phyloP scores from a whole-genome alignment of 768 basidiomycete species.

The Boletus pseudopeckii region DNA sequence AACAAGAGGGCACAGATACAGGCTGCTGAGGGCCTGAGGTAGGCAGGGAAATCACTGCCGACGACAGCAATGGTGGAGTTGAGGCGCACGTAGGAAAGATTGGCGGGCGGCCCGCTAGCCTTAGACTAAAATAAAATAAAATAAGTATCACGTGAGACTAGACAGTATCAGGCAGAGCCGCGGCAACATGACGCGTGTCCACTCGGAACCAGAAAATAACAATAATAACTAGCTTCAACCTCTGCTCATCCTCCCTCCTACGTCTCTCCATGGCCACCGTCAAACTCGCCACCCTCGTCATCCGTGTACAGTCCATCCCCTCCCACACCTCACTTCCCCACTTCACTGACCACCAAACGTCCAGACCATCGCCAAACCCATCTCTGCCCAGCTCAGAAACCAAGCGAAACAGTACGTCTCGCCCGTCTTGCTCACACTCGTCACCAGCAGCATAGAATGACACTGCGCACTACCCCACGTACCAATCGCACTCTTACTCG shows the following conservation, averaged over 20 bases:
- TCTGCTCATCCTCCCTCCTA: background rate
- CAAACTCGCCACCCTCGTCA: slow-evolving; percentile 71
- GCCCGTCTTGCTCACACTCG: background rate
- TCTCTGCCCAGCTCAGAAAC: slow-evolving; percentile 61
- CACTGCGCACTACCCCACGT: background rate
- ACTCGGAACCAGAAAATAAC: background rate
- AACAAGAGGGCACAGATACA: no score
- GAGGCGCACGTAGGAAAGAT: no score
- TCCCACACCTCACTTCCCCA: no score
- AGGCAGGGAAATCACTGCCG: no score
- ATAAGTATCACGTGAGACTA: no score
- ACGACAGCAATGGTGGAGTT: no score
- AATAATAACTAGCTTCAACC: background rate
- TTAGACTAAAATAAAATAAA: no score
- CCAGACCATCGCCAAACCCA: slow-evolving; percentile 84
- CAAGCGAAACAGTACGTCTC: slow-evolving; percentile 67
- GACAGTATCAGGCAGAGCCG: no score
- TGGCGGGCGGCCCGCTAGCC: no score
- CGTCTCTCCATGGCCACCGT: slow-evolving; percentile 77
- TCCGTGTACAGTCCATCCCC: slow-evolving; percentile 49
- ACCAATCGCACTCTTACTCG: background rate
- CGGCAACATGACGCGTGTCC: background rate
- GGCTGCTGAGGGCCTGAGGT: no score
- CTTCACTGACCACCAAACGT: background rate
- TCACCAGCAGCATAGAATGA: background rate